Evolutionary conservation across 345 rosid genomes (phyloP).

Genomic region (Citrus inodora): DNA sequence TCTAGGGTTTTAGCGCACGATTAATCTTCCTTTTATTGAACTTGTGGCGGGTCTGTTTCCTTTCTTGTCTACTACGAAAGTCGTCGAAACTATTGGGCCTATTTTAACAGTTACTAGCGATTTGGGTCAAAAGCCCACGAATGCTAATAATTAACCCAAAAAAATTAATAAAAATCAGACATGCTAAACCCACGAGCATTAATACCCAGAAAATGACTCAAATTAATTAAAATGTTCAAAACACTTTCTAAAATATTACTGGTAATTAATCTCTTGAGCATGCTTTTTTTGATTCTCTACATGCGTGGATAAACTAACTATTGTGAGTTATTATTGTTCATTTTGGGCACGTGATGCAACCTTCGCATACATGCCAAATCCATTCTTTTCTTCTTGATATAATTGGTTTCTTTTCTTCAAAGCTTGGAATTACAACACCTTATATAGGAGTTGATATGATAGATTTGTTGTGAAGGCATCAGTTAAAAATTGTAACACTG

Average conservation of each 20-base stretch:
- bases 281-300: neutral
- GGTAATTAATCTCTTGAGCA: neutral
- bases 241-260: neutral
- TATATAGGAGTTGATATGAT: constrained; percentile 7
- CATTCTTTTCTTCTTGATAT: constrained; percentile 36
- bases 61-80: neutral
- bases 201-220: neutral
- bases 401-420: constrained; percentile 18
- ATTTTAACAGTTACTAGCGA: neutral
- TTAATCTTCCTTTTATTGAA: neutral
- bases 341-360: neutral
- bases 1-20: neutral
- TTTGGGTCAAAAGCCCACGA: neutral
- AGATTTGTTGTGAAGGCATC: constrained; percentile 7
- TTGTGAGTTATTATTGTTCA: neutral
- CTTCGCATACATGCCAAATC: constrained; percentile 23
- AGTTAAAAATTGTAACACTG: neutral
- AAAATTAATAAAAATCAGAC: too few relatives aligned
- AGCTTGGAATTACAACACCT: constrained; percentile 18
- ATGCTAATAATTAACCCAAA: neutral
- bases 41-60: neutral
- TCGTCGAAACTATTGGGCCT: neutral
- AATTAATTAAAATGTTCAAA: neutral
- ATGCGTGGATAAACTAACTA: neutral
- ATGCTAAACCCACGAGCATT: neutral